These are phyloP conservation scores for Mollisia scopiformis DNA, from an alignment of 2,329 filamentous ascomycete species.

Conservation along the genomic window DNA sequence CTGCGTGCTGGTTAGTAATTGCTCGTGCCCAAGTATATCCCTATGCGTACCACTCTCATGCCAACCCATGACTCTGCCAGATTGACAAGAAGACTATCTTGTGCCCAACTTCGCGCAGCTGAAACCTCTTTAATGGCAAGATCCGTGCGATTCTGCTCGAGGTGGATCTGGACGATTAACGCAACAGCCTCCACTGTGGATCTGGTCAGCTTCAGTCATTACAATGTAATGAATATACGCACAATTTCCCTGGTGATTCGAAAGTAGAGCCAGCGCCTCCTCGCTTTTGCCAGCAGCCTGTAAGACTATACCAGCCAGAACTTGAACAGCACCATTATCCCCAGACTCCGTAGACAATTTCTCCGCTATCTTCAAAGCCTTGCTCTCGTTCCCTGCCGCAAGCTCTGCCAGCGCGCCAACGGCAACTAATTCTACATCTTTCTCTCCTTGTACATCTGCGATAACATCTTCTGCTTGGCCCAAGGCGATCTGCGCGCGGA, in stretches of 20 bases:
- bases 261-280: constrained; percentile 78
- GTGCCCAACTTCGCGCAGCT: constrained; percentile 87
- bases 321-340: constrained; percentile 81
- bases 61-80: constrained; percentile 95
- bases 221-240: constrained; percentile 38
- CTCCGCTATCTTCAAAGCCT: constrained; percentile 66
- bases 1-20: constrained; percentile 49
- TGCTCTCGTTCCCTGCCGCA: constrained; percentile 59
- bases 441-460: constrained; percentile 65
- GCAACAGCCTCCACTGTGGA: constrained; percentile 73
- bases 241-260: constrained; percentile 86
- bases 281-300: constrained; percentile 82
- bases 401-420: constrained; percentile 76
- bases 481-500: constrained; percentile 82
- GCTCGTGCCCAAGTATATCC: too few relatives aligned
- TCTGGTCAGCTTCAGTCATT: constrained; percentile 20
- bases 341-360: constrained; percentile 66
- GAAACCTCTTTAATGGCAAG: constrained; percentile 88
- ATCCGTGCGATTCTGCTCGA: constrained; percentile 89
- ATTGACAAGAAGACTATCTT: constrained; percentile 92
- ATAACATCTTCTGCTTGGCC: constrained; percentile 77
- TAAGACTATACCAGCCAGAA: constrained; percentile 80
- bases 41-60: constrained; percentile 70
- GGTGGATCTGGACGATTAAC: constrained; percentile 88
- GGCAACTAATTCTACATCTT: constrained; percentile 75